Conservation (phyloP, 306 rosid genomes). For the Prunus mira region DNA sequence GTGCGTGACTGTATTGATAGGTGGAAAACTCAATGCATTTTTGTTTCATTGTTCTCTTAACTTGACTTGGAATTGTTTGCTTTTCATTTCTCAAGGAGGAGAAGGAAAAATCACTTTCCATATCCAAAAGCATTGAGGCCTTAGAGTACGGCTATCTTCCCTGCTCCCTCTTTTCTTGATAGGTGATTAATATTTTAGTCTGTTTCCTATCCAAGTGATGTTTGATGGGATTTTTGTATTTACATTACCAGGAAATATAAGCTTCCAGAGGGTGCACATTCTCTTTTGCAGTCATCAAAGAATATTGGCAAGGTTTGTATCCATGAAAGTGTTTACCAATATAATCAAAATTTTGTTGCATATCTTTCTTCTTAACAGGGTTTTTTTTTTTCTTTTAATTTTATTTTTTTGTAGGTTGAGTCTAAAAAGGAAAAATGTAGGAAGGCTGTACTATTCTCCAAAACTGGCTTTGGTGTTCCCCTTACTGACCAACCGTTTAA, state of each 20-base stretch:
- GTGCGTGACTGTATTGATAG: conserved; percentile 23
- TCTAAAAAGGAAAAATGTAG: conserved; percentile 59
- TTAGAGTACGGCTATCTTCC: conserved; percentile 49
- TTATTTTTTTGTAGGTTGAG: conserved; percentile 49
- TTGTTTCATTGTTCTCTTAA: conserved; percentile 13
- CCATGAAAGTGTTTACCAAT: neutral
- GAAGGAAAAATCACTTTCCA: conserved; percentile 51
- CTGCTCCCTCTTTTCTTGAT: neutral
- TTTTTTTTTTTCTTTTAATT: neutral
- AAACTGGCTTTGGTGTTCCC: conserved; percentile 54
- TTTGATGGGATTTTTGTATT: conserved; percentile 9
- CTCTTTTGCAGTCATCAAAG: conserved; percentile 63
- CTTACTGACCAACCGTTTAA: conserved; percentile 25
- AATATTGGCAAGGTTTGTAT: conserved; percentile 69
- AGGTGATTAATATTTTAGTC: neutral
- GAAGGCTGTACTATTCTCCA: conserved; percentile 49
- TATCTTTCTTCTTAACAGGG: conserved; percentile 5
- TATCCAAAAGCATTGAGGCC: conserved; percentile 56
- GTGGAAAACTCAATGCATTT: neutral
- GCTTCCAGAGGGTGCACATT: conserved; percentile 68
- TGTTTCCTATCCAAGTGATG: neutral
- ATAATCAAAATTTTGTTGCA: conserved; percentile 3
- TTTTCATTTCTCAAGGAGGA: conserved; percentile 49
- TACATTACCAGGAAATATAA: conserved; percentile 51
- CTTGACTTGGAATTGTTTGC: conserved; percentile 17